Base-by-base conservation (phyloP, 306 rosid genomes). In the Cucurbita argyrosperma region DNA sequence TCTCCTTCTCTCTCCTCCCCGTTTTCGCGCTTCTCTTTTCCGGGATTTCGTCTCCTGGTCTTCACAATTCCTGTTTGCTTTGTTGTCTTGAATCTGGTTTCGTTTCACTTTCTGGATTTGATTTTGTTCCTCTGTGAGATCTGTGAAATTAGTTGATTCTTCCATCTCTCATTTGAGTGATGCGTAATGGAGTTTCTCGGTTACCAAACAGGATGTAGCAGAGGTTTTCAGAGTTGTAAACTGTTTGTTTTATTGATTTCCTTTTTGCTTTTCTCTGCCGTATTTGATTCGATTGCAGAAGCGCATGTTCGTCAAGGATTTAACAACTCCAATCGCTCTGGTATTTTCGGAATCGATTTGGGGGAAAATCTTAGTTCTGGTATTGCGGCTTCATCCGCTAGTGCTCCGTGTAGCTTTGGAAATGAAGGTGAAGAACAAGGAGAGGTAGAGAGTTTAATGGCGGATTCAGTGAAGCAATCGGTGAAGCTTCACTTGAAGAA, bases 401-500 rank as follows among this genome's bases (percentile, higher is more conserved):
- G 77, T 58, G 80, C 83, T 37, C 96, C 83, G 5, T 91, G 99
- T 45, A 65, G 79, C 75, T 62, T 86, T 74, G 26, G 84, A 71
- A 79, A 71, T 61, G 64, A 85, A 15, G 69, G 77, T 57, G 56
- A 79, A 63, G 51, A 76, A 30, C 35, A 30, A 60, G 80, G 55
- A 7, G 78, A 70, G 72, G 21, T 11, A 43, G 84, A 38, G 16
- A 80, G n/a, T 55, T 77, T 51, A 69, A 74, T 39, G 61, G n/a
- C 64, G 83, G 78, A 71, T 75, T 71, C 21, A 69, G 26, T 18
- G 80, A 77, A 18, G 74, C 82, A 85, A 68, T 12, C 84, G 5
- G 79, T 91, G 84, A 95, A 91, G 83, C 85, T 95, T 47, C 85
- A 89, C 73, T 76, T 95, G 54, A 83, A 83, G 60, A 90, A 77